phyloP scores from a whole-genome alignment of 306 rosid genomes.

The Cicer pinnatifidum region DNA sequence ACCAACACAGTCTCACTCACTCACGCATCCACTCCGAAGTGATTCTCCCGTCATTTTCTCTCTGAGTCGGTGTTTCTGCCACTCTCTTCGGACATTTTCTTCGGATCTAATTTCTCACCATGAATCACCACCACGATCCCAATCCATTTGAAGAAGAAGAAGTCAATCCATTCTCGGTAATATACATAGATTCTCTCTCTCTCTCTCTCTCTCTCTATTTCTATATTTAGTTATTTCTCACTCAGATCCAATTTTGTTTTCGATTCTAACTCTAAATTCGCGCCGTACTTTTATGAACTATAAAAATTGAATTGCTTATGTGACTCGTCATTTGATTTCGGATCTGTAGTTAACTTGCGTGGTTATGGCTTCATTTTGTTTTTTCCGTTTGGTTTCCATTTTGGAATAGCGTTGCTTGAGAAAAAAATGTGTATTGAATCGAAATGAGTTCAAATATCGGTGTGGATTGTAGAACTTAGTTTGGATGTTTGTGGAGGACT shows the following conservation, averaged over 20 bases:
- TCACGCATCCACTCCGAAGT: conserved; percentile 3
- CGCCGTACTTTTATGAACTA: background rate
- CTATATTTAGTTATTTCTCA: conserved; percentile 28
- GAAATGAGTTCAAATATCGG: conserved; percentile 3
- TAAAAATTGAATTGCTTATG: conserved; percentile 7
- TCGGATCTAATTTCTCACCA: conserved; percentile 59
- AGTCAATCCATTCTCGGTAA: conserved; percentile 97
- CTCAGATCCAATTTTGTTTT: conserved; percentile 53
- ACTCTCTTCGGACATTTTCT: conserved; percentile 45
- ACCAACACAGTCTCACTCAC: conserved; percentile 12
- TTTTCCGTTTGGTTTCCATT: background rate
- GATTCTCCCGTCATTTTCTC: conserved; percentile 1
- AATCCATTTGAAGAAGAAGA: conserved; percentile 92
- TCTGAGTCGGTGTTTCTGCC: conserved; percentile 27
- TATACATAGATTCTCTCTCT: background rate
- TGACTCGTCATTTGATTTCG: conserved; percentile 44
- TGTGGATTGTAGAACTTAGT: background rate
- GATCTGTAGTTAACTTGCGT: conserved; percentile 50
- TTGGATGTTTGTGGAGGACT: conserved; percentile 32
- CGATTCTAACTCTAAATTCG: conserved; percentile 18
- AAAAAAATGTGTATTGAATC: conserved; percentile 14
- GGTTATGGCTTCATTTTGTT: conserved; percentile 7
- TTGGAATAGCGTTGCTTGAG: background rate
- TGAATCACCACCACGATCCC: conserved; percentile 92
- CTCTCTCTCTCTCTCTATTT: background rate